These are phyloP conservation scores for Tetrastigma voinierianum DNA, from an alignment of 164 flowering plant species.

Conservation along the genomic window DNA sequence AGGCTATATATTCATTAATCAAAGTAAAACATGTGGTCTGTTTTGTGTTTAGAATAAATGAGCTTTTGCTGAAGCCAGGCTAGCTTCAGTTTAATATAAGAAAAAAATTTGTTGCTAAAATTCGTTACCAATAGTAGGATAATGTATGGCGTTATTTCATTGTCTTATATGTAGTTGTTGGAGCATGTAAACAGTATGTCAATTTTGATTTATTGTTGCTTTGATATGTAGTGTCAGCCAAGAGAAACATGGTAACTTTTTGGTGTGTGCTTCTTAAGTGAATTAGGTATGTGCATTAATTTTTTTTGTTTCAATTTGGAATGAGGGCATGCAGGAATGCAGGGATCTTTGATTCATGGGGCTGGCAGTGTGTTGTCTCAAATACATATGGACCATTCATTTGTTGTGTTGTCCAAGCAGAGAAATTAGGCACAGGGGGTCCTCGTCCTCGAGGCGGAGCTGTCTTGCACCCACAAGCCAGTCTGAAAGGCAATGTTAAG, in stretches of 20 bases:
- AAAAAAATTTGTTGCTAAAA: too few species aligned
- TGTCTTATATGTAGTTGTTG: too few species aligned
- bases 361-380: slow-evolving; percentile 69
- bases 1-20: too few species aligned
- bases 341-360: slow-evolving; percentile 71
- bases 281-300: neutral
- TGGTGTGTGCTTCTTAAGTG: too few species aligned
- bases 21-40: too few species aligned
- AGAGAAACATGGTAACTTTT: neutral
- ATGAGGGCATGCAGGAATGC: slow-evolving; percentile 60
- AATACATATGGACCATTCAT: slow-evolving; percentile 89
- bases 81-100: too few species aligned
- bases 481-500: slow-evolving; percentile 85
- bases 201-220: too few species aligned
- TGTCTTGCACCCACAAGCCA: slow-evolving; percentile 39
- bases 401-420: slow-evolving; percentile 86
- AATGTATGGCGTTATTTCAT: too few species aligned
- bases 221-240: neutral
- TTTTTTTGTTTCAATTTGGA: neutral
- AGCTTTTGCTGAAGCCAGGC: too few species aligned
- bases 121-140: too few species aligned
- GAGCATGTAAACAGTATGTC: too few species aligned
- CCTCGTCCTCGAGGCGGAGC: slow-evolving; percentile 69
- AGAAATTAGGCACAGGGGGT: slow-evolving; percentile 52
- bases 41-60: too few species aligned